phyloP scores from a whole-genome alignment of 305 asterid species.

The Solanum hybrid region DNA sequence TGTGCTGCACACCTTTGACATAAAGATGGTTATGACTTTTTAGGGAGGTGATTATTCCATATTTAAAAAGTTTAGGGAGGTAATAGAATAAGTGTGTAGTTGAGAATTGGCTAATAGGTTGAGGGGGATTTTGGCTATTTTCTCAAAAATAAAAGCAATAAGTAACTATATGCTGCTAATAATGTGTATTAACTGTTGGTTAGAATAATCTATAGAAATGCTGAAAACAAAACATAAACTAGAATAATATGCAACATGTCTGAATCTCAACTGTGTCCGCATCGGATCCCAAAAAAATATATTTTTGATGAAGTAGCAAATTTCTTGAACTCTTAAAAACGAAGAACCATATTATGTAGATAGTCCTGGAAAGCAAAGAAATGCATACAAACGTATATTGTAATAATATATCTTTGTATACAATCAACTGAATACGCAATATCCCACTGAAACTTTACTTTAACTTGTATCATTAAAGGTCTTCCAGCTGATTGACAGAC shows the following conservation, averaged over 20 bases:
- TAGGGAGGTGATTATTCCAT: too few species aligned
- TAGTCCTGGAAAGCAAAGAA: background rate
- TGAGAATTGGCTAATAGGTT: too few species aligned
- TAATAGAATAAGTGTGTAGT: too few species aligned
- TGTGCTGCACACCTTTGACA: too few species aligned
- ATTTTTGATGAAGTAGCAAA: background rate
- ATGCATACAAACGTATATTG: background rate
- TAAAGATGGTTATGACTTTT: too few species aligned
- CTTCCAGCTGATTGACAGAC: background rate
- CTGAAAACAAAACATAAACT: background rate
- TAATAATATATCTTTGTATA: background rate
- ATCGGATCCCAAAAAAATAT: background rate
- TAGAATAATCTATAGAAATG: background rate
- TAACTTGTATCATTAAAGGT: background rate
- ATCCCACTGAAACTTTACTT: background rate
- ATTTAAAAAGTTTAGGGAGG: too few species aligned
- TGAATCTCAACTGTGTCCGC: background rate
- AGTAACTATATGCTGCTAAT: background rate
- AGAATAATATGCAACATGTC: background rate
- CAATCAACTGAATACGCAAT: background rate
- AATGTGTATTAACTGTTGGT: background rate
- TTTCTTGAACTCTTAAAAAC: background rate
- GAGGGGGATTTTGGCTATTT: too few species aligned
- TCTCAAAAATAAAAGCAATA: background rate
- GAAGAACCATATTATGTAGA: background rate